A percentile compares a stretch with the other conserved stretches of the same genome.
phyloP scores from a whole-genome alignment of 768 basidiomycete species.

The Mycena vitilis region DNA sequence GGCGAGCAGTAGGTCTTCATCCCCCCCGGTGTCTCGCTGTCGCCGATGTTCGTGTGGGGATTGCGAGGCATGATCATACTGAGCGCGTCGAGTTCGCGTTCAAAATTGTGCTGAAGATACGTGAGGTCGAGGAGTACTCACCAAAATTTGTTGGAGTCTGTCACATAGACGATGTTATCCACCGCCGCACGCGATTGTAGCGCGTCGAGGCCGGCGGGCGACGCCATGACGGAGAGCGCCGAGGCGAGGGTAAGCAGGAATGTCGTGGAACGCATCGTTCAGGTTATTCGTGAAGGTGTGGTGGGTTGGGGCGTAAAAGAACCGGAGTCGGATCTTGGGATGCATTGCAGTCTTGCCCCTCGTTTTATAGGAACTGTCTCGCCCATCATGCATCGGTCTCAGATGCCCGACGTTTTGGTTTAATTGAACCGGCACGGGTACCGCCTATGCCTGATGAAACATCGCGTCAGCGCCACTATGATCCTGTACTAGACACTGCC shows the following conservation, averaged over 20 bases:
- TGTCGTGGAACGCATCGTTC: constrained; percentile 14
- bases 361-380: constrained; percentile 1
- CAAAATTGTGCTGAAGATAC: background rate
- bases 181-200: constrained; percentile 34
- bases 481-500: no score
- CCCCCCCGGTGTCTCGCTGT: constrained; percentile 66
- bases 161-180: constrained; percentile 66
- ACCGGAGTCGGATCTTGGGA: background rate
- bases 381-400: background rate
- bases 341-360: background rate
- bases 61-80: constrained; percentile 63
- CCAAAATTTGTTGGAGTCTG: constrained; percentile 57
- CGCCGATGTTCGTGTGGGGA: constrained; percentile 65
- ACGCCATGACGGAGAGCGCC: constrained; percentile 15
- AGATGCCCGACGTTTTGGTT: background rate
- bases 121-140: constrained; percentile 39
- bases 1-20: constrained; percentile 67
- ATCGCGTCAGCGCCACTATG: background rate
- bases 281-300: no score
- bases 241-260: constrained; percentile 12
- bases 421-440: background rate
- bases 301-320: background rate
- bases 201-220: constrained; percentile 19
- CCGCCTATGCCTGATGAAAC: background rate
- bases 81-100: background rate